Evolutionary conservation across 345 rosid species (phyloP).

Genomic region (Aquilaria yunnanensis): DNA sequence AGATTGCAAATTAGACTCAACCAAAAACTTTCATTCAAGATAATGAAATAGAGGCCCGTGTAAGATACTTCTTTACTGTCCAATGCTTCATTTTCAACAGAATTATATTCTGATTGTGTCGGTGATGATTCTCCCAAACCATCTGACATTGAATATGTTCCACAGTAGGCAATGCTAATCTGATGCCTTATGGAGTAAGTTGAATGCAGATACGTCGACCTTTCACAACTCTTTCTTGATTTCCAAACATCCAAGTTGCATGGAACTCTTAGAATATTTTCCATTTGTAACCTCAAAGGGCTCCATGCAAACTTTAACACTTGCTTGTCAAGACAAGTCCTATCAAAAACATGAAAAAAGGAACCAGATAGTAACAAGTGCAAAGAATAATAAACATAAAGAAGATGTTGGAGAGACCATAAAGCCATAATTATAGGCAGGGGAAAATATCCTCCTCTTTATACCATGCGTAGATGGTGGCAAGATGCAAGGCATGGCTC

Average conservation of each 20-base stretch:
- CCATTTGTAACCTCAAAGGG: slow-evolving; percentile 23
- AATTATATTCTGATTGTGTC: slow-evolving; percentile 20
- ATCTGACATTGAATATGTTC: slow-evolving; percentile 31
- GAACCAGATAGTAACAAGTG: background rate
- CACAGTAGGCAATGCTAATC: slow-evolving; percentile 25
- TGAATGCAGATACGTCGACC: slow-evolving; percentile 19
- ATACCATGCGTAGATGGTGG: too few species aligned
- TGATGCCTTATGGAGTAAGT: slow-evolving; percentile 22
- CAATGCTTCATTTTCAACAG: slow-evolving; percentile 34
- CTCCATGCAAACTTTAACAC: slow-evolving; percentile 31
- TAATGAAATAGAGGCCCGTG: background rate
- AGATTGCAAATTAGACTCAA: background rate
- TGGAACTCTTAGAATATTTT: slow-evolving; percentile 16
- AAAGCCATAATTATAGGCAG: too few species aligned
- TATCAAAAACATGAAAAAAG: background rate
- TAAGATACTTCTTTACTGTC: slow-evolving; percentile 49
- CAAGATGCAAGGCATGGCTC: too few species aligned
- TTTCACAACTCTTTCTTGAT: slow-evolving; percentile 14
- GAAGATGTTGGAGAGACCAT: too few species aligned
- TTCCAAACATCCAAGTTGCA: slow-evolving; percentile 12
- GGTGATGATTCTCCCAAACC: slow-evolving; percentile 46
- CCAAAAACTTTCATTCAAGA: background rate
- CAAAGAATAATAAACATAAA: too few species aligned
- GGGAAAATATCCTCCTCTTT: too few species aligned
- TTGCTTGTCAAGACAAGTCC: slow-evolving; percentile 40